A percentile compares a stretch with the other conserved stretches of the same genome.
These are phyloP conservation scores for Cladosporium sp. DNA, from an alignment of 2,329 filamentous ascomycete species.

Conservation along the genomic window DNA sequence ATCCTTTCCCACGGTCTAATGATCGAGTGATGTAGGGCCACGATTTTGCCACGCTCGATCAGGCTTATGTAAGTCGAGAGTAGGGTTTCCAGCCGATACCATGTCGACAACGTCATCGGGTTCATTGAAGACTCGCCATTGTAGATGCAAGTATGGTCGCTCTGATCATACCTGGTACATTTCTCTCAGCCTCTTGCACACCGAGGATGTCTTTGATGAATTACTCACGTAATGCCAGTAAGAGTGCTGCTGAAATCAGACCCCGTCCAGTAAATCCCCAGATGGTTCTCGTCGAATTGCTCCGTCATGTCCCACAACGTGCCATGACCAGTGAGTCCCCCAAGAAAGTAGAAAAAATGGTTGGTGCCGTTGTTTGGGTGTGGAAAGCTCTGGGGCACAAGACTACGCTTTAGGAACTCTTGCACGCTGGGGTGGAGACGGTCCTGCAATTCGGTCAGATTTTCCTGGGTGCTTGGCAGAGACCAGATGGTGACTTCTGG, in stretches of 20 bases:
- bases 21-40: not conserved
- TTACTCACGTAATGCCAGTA: no score
- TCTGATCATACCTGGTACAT: not conserved
- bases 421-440: not conserved
- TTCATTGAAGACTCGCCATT: no score
- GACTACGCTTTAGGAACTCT: constrained; percentile 1
- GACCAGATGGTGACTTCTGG: not conserved
- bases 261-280: no score
- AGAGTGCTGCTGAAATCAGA: no score
- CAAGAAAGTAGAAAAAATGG: no score
- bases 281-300: no score
- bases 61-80: not conserved
- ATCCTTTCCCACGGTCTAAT: not conserved
- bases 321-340: no score
- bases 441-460: not conserved
- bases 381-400: not conserved
- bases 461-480: not conserved
- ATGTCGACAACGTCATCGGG: not conserved
- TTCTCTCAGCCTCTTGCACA: no score
- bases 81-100: not conserved
- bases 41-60: not conserved
- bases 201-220: no score
- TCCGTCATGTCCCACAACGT: no score
- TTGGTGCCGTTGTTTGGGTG: no score
- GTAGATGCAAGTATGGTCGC: not conserved